Evolutionary conservation across 768 basidiomycete species (phyloP).

Genomic region (Antrodiella citrinella): DNA sequence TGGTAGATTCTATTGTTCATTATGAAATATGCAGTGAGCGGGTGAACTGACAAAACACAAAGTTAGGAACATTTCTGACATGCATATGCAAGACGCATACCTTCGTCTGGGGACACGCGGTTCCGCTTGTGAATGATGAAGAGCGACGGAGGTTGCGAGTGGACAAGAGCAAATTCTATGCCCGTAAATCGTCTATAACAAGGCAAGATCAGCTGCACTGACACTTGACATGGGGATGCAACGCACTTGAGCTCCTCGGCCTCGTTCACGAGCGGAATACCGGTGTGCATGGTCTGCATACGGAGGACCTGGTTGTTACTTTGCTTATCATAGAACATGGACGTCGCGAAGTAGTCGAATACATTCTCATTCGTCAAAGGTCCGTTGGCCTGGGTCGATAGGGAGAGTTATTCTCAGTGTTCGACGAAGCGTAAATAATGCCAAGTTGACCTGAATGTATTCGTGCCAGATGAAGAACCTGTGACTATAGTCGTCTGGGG

Average conservation of each 20-base stretch:
- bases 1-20: constrained; percentile 87
- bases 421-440: neutral
- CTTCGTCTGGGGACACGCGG: constrained; percentile 75
- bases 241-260: constrained; percentile 79
- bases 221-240: constrained; percentile 1
- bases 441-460: constrained; percentile 61
- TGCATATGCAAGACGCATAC: constrained; percentile 33
- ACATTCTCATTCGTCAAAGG: constrained; percentile 71
- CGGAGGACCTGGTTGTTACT: constrained; percentile 88
- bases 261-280: constrained; percentile 68
- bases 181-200: constrained; percentile 70
- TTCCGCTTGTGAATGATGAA: constrained; percentile 90
- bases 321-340: constrained; percentile 93
- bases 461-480: constrained; percentile 89
- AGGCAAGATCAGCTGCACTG: constrained; percentile 7
- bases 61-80: neutral
- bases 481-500: constrained; percentile 73
- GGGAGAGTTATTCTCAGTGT: constrained; percentile 4
- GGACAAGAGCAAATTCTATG: constrained; percentile 79
- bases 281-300: constrained; percentile 90
- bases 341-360: constrained; percentile 83
- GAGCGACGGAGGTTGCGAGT: constrained; percentile 69
- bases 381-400: constrained; percentile 53
- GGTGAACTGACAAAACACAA: constrained; percentile 44
- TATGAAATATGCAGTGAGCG: constrained; percentile 80